Percentiles rank a stretch among this genome's conserved stretches.
Conservation (phyloP, 371 early-diverging fungal genomes). For the Rhizopus arrhizus region DNA sequence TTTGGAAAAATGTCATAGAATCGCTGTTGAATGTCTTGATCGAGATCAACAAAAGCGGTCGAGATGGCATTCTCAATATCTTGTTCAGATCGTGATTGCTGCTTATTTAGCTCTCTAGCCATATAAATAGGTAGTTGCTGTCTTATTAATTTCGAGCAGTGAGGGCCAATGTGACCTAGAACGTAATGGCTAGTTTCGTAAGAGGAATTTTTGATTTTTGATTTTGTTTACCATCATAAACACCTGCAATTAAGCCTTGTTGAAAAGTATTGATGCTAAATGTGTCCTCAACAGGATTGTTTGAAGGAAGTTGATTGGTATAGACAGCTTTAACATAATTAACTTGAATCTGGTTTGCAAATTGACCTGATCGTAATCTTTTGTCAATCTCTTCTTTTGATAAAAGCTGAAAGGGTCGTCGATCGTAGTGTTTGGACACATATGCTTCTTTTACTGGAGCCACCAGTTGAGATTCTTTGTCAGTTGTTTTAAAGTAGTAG, state of each 20-base stretch:
- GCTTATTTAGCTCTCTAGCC: conserved; percentile 33
- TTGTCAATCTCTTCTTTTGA: conserved; percentile 32
- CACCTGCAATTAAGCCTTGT: conserved; percentile 45
- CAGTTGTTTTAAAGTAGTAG: not conserved
- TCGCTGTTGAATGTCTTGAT: conserved; percentile 62
- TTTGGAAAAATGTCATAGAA: conserved; percentile 52
- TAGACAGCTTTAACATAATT: conserved; percentile 37
- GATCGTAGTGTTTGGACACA: conserved; percentile 28
- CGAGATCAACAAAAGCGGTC: conserved; percentile 57
- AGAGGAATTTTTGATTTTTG: not conserved
- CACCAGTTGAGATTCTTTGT: not conserved
- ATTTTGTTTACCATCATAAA: conserved; percentile 47
- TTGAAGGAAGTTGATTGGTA: conserved; percentile 46
- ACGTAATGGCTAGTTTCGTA: not conserved
- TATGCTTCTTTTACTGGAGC: not conserved
- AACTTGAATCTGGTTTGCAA: conserved; percentile 20
- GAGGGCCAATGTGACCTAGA: conserved; percentile 50
- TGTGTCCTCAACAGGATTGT: conserved; percentile 52
- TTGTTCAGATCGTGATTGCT: not conserved
- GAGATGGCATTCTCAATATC: conserved; percentile 43
- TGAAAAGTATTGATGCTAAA: conserved; percentile 39
- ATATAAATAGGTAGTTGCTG: conserved; percentile 50
- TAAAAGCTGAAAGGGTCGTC: conserved; percentile 39
- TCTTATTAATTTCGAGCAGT: conserved; percentile 42
- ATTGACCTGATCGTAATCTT: conserved; percentile 38